Conservation (phyloP, 1,139 yeast genomes). For the Suhomyces maxii region DNA sequence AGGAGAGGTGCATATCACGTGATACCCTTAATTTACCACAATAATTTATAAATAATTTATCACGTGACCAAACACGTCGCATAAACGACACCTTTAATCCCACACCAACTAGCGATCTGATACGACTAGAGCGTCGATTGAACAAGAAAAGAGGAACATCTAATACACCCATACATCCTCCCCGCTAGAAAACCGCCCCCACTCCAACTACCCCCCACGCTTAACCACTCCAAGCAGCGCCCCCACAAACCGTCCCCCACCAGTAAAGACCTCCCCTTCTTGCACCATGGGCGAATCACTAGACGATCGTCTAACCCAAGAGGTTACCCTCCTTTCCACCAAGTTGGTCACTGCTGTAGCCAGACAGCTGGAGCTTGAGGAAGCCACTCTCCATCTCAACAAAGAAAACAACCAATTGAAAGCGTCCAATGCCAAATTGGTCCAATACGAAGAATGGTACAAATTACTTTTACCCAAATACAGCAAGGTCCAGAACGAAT, state of each 20-base stretch:
- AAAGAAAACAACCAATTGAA: constrained; percentile 31
- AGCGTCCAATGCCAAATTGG: constrained; percentile 17
- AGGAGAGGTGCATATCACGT: too few relatives aligned
- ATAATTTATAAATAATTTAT: too few relatives aligned
- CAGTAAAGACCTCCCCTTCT: not conserved
- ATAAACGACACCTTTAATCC: too few relatives aligned
- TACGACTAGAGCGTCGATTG: too few relatives aligned
- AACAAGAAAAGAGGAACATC: not conserved
- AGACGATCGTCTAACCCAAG: constrained; percentile 48
- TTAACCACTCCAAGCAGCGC: not conserved
- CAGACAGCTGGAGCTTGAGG: constrained; percentile 56
- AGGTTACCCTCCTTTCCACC: constrained; percentile 58
- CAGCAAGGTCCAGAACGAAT: constrained; percentile 32
- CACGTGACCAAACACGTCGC: too few relatives aligned
- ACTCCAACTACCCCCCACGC: not conserved
- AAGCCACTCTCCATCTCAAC: constrained; percentile 34
- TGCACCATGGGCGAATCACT: constrained; percentile 8
- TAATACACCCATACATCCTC: not conserved
- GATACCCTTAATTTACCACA: too few relatives aligned
- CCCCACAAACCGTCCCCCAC: not conserved
- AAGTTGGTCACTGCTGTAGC: constrained; percentile 62
- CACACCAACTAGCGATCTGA: too few relatives aligned
- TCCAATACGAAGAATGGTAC: constrained; percentile 35
- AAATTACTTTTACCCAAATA: constrained; percentile 29
- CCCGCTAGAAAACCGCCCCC: not conserved